These are phyloP conservation scores for Penicillium lividum DNA, from an alignment of 495 filamentous ascomycete genomes.

Conservation along the genomic window DNA sequence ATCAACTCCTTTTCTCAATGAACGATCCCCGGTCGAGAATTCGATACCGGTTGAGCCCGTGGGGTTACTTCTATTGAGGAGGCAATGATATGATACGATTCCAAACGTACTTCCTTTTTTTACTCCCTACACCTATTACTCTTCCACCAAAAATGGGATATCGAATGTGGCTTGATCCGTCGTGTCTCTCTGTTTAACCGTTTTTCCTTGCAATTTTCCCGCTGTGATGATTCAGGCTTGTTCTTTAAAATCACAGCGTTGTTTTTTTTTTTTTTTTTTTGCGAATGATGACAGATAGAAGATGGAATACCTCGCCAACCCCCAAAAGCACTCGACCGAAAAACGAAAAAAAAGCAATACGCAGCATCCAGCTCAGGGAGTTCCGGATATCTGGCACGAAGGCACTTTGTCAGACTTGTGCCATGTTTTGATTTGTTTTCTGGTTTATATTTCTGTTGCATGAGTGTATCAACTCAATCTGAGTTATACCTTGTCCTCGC, in stretches of 20 bases:
- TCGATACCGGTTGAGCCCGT: constrained; percentile 2
- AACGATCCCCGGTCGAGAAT: constrained; percentile 10
- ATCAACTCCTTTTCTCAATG: constrained; percentile 22
- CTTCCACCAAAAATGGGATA: constrained; percentile 4
- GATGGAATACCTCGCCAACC: constrained; percentile 31
- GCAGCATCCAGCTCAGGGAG: constrained; percentile 52
- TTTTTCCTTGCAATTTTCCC: constrained; percentile 11
- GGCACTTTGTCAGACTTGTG: constrained; percentile 49
- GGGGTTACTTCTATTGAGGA: constrained; percentile 7
- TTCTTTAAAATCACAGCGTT: constrained; percentile 21
- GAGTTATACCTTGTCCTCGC: constrained; percentile 20
- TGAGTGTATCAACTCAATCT: constrained; percentile 27
- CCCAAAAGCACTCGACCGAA: constrained; percentile 27
- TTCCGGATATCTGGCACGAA: constrained; percentile 84
- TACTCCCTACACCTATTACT: constrained; percentile 16
- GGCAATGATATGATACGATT: constrained; percentile 29
- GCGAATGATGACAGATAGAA: constrained; percentile 34
- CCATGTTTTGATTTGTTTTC: constrained; percentile 29
- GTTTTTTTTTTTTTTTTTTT: constrained; percentile 14
- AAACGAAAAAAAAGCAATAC: constrained; percentile 18
- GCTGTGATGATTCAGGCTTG: not conserved
- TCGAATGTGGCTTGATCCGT: constrained; percentile 9
- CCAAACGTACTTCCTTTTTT: constrained; percentile 22
- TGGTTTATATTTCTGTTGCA: constrained; percentile 22
- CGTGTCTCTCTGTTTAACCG: not conserved